Base-by-base conservation (phyloP, 371 early-diverging fungal genomes). In the Rhizopus microsporus region DNA sequence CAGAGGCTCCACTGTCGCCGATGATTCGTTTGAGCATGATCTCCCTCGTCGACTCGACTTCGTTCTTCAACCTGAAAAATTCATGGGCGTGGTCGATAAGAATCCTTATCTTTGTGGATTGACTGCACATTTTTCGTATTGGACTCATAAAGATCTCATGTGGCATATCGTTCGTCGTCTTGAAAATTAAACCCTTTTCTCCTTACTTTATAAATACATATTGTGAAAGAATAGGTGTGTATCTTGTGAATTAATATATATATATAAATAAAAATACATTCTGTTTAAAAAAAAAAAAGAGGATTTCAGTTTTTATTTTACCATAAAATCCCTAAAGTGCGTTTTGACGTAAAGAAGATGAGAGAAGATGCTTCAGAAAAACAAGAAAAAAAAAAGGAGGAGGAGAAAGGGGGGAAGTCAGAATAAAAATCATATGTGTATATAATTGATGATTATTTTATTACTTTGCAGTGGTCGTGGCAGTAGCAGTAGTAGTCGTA, bases 51-150 rank as follows among this genome's bases (percentile, higher is more conserved):
- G 80, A 17, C 68, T 80, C 34, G 77, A 77, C 47, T 72, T 68
- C 56, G 75, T 71, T 9, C 51, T 77, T 23, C 69, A 64, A 34
- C 75, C 75, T 6, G 80, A 77, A 37, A 66, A 68, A 13, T 67
- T 73, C 34, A 64, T 75, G 71, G 71, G 75, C 40, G 67, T 65
- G 60, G 60, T 80, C 17, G 54, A 55, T 0, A 78, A 75, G 44
- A 75, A 78, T 37, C 34, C 39, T 3, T 80, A 80, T 43, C 30
- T 80, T 5, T 70, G 73, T 9, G 77, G 77, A 0, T 43, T 80
- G 3, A 67, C 77, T 29, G 80, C 77, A 1, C 80, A 80, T 56
- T 80, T 80, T 56, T 80, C 77, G 13, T 80, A 80, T 51, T 80
- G 80, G 80, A 72, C 70, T 10, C 69, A 72, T 54, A 72, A 70